Evolutionary conservation across 2,329 filamentous ascomycete genomes (phyloP), one percentile per base, ranked within the genome.

Genomic region (Dothideomycetes sp.): DNA sequence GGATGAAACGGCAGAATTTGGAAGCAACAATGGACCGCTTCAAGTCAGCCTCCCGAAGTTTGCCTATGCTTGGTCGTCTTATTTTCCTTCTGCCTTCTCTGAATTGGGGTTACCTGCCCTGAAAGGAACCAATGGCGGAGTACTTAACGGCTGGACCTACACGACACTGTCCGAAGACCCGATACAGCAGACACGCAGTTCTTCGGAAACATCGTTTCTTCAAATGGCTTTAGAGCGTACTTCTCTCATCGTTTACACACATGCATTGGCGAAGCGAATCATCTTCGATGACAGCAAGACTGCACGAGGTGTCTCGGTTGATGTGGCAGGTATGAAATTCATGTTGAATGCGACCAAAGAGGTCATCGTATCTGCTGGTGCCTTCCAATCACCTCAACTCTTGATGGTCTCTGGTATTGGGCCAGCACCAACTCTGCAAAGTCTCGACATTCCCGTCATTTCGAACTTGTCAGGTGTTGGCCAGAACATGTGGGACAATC

Each of bases 231-330:
- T 37, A 5, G 43, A 43, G 2, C 46, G 48, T 33, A 52, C 54
- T 2, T 53, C 55, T 29, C 54, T 59, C 24, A 55, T 32, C 2
- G 25, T 63, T 2, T 64, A 60, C 44, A 53, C 51, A 15, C 48
- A 51, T 13, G 52, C 60, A 5, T 35, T 61, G n/a, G 58, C 52
- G 0, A 50, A 55, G 34, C 53, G 34, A 1, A 37, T 37, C 17
- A 8, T 37, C 8, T 37, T 37, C 17, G 34, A 37, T 29, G 16
- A 15, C 6, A 28, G 53, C 31, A 56, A 37, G 24, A 37, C 22
- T 3, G 58, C 60, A 15, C 58, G 42, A 3, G 48, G 53, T 20
- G 49, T 57, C 13, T 16, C 46, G 30, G 53, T 53, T 34, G 25
- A 56, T 39, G 50, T 57, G 11, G 50, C 47, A 4, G 43, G 31